phyloP scores from a whole-genome alignment of 2,329 filamentous ascomycete genomes.

The Diplocarpon rosae region DNA sequence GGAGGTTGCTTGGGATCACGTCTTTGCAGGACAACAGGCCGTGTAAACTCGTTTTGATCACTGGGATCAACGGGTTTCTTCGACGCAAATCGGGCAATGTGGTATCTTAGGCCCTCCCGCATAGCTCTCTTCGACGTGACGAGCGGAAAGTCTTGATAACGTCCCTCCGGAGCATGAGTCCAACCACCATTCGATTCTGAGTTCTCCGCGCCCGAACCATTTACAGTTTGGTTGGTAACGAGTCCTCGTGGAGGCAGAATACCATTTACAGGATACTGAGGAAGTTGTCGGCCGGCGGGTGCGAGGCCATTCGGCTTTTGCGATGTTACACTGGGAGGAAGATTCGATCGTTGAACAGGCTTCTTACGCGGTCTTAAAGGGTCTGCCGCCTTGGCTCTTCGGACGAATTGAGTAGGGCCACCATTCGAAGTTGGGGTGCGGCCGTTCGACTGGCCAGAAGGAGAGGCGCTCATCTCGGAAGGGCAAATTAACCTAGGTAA shows the following conservation, averaged over 20 bases:
- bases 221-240: conserved; percentile 2
- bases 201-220: conserved; percentile 32
- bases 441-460: conserved; percentile 35
- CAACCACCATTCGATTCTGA: conserved; percentile 41
- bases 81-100: conserved; percentile 65
- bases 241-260: conserved; percentile 3
- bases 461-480: conserved; percentile 31
- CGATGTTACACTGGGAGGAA: conserved; percentile 13
- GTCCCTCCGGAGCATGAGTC: conserved; percentile 40
- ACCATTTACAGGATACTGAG: conserved; percentile 15
- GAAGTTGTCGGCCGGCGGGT: conserved; percentile 6
- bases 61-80: conserved; percentile 57
- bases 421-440: conserved; percentile 38
- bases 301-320: conserved; percentile 16
- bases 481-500: not conserved
- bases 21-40: conserved; percentile 80
- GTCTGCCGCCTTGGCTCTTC: conserved; percentile 43
- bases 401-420: conserved; percentile 33
- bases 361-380: conserved; percentile 55
- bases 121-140: conserved; percentile 74
- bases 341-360: conserved; percentile 30
- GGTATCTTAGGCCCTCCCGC: conserved; percentile 69
- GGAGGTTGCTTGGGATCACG: conserved; percentile 68
- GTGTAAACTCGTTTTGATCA: conserved; percentile 67
- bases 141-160: conserved; percentile 51